Base-by-base conservation (phyloP, 2,329 filamentous ascomycete genomes). In the Colletotrichum navitas region DNA sequence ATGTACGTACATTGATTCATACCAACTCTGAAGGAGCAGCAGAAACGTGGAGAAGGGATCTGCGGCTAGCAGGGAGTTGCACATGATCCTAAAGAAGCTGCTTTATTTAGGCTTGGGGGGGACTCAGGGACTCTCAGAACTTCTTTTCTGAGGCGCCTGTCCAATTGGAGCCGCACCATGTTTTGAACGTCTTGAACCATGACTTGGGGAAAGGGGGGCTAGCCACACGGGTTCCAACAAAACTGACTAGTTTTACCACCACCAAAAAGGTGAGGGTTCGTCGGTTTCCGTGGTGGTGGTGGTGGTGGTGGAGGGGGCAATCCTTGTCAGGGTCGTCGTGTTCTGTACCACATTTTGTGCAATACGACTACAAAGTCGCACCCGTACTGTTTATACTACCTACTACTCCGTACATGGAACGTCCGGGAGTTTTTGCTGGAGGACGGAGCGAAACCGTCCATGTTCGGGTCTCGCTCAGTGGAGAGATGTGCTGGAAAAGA, bases 1-100 rank as follows among this genome's bases (percentile, higher is more conserved):
- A 34, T 34, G 34, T 34, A 34, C 4, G 34, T 34, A 29, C 29
- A 34, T 34, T 5, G 7, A 34, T 34, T 34, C 45, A n/a, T 12
- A 26, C 45, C 7, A 36, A 49, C 29, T 32, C 32, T 29, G 47
- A 34, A 41, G 49, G 21, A 41, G 39, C 16, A 32, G 39, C 36
- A 32, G 12, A 55, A 55, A 54, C 62, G 26, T 55, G 63, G 34
- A 11, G 65, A 54, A 58, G 65, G 16, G 54, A 72, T 69, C 65
- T 72, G 59, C 69, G 49, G n/a, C 69, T 72, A 72, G 65, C 65
- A 72, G 65, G 69, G 59, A 63, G 41, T 45, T 21, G n/a, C 32
- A 39, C 58, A 43, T 18, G 58, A 71, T 49, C 7, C 26, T 56
- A 39, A 58, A 58, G 29, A 39, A 6, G 49, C 45, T 56, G 26